Conservation (phyloP, 495 filamentous ascomycete species). For the Trichocladium antarcticum region DNA sequence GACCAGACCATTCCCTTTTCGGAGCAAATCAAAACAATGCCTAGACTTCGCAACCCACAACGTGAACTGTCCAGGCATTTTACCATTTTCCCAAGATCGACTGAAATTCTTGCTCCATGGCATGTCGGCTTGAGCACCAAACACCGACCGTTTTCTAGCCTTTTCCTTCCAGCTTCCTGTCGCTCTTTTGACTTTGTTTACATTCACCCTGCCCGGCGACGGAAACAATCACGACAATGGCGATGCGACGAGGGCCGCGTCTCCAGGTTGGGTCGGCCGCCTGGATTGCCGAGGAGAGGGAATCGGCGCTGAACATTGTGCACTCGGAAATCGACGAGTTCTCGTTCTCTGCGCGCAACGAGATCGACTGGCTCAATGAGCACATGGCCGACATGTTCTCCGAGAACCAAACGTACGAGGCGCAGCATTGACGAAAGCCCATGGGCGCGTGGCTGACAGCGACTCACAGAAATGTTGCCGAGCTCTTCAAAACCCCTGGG, state of each 20-base stretch:
- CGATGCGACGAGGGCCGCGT: conserved; percentile 41
- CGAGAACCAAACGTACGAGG: conserved; percentile 64
- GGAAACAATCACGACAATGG: conserved; percentile 33
- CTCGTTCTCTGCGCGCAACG: conserved; percentile 75
- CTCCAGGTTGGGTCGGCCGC: conserved; percentile 44
- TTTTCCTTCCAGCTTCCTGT: background rate
- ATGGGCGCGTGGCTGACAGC: background rate
- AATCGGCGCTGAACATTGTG: conserved; percentile 39
- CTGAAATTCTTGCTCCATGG: background rate
- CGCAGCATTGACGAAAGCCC: background rate
- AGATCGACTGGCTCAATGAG: conserved; percentile 92
- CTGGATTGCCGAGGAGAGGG: conserved; percentile 45
- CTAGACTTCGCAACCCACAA: conserved; percentile 13
- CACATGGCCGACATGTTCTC: conserved; percentile 93
- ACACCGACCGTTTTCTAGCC: background rate
- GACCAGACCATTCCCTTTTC: conserved; percentile 18
- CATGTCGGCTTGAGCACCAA: background rate
- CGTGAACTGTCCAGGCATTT: conserved; percentile 4
- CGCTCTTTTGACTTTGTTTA: background rate
- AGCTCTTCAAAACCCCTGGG: conserved; percentile 92
- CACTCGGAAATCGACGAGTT: conserved; percentile 72
- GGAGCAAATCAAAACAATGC: conserved; percentile 28
- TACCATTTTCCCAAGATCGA: conserved; percentile 7
- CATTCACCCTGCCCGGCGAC: background rate
- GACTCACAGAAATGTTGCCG: conserved; percentile 60